Conservation (phyloP, 768 basidiomycete genomes). For the Rhodotorula babjevae region DNA sequence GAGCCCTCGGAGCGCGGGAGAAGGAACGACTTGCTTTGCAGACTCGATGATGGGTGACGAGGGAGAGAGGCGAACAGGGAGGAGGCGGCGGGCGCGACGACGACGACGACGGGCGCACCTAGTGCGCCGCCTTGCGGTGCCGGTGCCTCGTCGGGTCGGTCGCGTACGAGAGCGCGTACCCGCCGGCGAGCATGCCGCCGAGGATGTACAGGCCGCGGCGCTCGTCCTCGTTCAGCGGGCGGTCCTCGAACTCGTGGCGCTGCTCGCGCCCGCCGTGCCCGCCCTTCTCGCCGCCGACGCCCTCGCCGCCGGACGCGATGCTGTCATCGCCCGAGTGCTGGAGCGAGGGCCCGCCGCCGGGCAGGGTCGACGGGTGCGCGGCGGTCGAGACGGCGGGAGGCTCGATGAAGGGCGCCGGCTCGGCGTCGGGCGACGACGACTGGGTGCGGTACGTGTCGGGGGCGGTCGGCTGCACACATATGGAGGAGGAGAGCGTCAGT, state of each 20-base stretch:
- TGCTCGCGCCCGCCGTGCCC: no score
- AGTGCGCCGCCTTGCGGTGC: neutral
- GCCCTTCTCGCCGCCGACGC: neutral
- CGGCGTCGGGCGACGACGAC: neutral
- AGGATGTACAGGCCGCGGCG: neutral
- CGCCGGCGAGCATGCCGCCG: neutral
- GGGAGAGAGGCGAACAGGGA: no score
- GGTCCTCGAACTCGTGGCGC: neutral
- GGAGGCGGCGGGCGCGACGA: no score
- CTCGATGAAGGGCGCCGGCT: neutral
- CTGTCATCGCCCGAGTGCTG: neutral
- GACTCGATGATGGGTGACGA: no score
- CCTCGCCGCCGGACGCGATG: neutral
- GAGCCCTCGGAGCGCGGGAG: no score
- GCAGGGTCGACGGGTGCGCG: slow-evolving; percentile 6
- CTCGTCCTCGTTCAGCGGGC: slow-evolving; percentile 2
- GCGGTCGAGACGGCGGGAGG: neutral
- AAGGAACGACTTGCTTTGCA: no score
- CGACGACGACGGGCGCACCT: no score
- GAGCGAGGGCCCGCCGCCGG: neutral
- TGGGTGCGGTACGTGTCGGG: slow-evolving; percentile 6
- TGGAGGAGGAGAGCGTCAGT: neutral
- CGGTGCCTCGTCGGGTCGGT: neutral
- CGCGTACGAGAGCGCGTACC: neutral
- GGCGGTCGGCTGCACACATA: neutral